A percentile compares a stretch with the other conserved stretches of the same genome.
Evolutionary conservation across 2,329 filamentous ascomycete species (phyloP).

Genomic region (Blastomyces percursus): DNA sequence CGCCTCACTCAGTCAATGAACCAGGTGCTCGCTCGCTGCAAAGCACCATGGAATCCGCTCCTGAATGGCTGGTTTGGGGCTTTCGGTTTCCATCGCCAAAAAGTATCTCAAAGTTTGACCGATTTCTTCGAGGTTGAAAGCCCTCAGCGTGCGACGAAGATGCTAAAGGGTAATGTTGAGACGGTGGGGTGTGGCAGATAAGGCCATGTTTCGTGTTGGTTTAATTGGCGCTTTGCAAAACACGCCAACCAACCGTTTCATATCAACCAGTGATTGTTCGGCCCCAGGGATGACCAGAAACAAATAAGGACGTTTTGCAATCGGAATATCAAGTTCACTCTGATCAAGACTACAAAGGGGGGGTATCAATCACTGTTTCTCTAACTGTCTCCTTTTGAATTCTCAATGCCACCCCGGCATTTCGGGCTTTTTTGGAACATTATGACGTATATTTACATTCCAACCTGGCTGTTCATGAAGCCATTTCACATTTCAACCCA

Average conservation of each 20-base stretch:
- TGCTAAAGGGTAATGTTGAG: not conserved
- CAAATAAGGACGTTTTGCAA: not conserved
- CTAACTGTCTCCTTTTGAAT: not conserved
- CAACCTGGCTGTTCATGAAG: not conserved
- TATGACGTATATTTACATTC: constrained; percentile 2
- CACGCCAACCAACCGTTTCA: not conserved
- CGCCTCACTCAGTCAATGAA: not conserved
- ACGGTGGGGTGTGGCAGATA: not conserved
- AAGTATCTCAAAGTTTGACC: not conserved
- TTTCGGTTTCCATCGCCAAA: not conserved
- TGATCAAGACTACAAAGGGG: not conserved
- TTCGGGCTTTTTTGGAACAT: not conserved
- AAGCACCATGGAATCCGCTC: not conserved
- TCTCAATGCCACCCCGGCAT: not conserved
- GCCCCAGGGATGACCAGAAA: not conserved
- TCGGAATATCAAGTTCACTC: not conserved
- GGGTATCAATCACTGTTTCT: not conserved
- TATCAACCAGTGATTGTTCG: not conserved
- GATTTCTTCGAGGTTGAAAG: not conserved
- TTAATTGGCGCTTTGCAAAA: not conserved
- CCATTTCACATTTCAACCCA: not conserved
- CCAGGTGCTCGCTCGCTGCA: not conserved
- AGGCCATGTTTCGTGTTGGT: not conserved
- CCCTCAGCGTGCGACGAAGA: not conserved
- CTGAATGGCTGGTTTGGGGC: not conserved